Base-by-base conservation (phyloP, 768 basidiomycete genomes). In the Dentipellis fragilis region DNA sequence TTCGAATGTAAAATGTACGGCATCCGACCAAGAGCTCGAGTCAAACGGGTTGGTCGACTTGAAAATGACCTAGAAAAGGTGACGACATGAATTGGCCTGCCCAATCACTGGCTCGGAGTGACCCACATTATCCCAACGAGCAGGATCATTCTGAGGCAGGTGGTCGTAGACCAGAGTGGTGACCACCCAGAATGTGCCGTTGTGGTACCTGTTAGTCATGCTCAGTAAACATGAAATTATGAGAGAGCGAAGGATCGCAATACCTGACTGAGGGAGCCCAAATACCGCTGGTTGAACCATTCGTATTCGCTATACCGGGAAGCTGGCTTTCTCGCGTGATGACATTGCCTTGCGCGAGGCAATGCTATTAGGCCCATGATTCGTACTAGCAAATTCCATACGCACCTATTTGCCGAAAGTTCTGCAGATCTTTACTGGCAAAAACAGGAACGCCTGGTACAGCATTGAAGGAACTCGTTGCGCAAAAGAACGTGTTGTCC, bases 361-460 rank as follows among this genome's bases (percentile, higher is more conserved):
- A 16, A 23, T 23, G 11, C 16, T 16, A 34, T 49, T 2, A 29
- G 29, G 14, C 11, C n/a, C 14, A 8, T 11, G 23, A 17, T 29
- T 16, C 10, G n/a, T 4, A 12, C 16, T n/a, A n/a, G 10, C 17
- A 19, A 16, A 35, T 22, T 8, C 39, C 23, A 46, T n/a, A n/a
- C 57, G 11, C 34, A 66, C 69, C 68, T 22, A 71, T 70, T 23
- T 70, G 60, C 54, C 58, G 63, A 64, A 68, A 71, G 40, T 66
- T 64, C 50, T 62, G 60, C 22, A 70, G 57, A 50, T 71, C 70
- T 49, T 66, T 65, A 51, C 64, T 67, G 5, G 68, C 61, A 48
- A 67, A 67, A 12, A 71, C 60, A 2, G 70, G 70, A 16, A 70
- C 65, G 2, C 69, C 70, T 6, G 70, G 70, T 46, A 71, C 68